phyloP scores from a whole-genome alignment of 768 basidiomycete genomes.

The Suillus plorans region DNA sequence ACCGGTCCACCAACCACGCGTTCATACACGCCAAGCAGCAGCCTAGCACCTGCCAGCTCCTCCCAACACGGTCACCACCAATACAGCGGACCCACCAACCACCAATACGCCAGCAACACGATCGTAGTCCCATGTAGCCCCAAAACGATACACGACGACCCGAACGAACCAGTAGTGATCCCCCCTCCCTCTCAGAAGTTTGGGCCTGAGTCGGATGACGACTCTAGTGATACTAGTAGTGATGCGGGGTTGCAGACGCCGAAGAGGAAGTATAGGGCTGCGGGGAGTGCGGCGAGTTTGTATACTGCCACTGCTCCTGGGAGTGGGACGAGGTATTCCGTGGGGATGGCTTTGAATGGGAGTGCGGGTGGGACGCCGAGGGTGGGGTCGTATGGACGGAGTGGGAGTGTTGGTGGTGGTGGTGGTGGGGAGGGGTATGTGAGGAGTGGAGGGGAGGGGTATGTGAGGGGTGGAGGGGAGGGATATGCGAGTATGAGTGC shows the following conservation, averaged over 20 bases:
- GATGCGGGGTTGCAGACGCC: constrained; percentile 35
- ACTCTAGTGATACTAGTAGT: constrained; percentile 27
- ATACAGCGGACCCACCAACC: neutral
- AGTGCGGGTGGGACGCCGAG: neutral
- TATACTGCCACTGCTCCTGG: constrained; percentile 15
- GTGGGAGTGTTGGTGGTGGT: neutral
- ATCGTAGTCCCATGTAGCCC: constrained; percentile 5
- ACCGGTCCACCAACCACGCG: constrained; percentile 20
- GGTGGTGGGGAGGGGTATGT: neutral
- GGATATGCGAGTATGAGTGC: neutral
- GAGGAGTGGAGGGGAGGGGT: neutral
- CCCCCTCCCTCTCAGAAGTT: constrained; percentile 26
- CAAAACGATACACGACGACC: neutral
- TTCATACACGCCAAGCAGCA: constrained; percentile 24
- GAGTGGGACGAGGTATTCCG: constrained; percentile 1
- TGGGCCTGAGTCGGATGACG: constrained; percentile 22
- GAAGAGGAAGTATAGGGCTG: constrained; percentile 18
- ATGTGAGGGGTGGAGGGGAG: neutral
- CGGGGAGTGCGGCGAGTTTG: constrained; percentile 15
- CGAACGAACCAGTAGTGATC: constrained; percentile 23
- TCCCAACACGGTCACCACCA: constrained; percentile 8
- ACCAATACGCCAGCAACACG: neutral
- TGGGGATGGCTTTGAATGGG: neutral
- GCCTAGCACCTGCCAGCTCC: constrained; percentile 30
- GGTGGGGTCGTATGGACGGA: neutral